A percentile compares a stretch with the other conserved stretches of the same genome.
Evolutionary conservation across 352 stramenopile species (phyloP).

Genomic region (Phytophthora europaea): DNA sequence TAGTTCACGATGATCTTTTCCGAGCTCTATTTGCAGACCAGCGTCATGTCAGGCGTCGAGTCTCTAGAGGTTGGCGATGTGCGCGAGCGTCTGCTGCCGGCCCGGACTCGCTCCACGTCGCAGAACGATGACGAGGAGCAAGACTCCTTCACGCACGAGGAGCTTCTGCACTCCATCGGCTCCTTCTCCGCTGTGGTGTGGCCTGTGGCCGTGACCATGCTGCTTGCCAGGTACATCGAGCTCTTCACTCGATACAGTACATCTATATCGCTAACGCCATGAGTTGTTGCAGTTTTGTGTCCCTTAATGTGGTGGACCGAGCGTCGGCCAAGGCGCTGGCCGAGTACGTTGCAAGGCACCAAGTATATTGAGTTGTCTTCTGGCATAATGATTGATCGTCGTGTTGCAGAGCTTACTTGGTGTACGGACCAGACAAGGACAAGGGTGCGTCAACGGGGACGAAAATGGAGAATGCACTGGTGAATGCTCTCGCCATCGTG

Average conservation of each 20-base stretch:
- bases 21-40: conserved; percentile 18
- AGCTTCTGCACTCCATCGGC: conserved; percentile 86
- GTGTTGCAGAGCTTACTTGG: conserved; percentile 73
- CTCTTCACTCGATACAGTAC: background rate
- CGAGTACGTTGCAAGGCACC: conserved; percentile 52
- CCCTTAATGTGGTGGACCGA: conserved; percentile 81
- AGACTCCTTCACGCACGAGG: conserved; percentile 77
- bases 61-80: conserved; percentile 41
- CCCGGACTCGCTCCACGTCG: conserved; percentile 13
- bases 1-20: conserved; percentile 26
- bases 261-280: conserved; percentile 7
- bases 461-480: conserved; percentile 77
- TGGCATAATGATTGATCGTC: background rate
- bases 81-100: conserved; percentile 56
- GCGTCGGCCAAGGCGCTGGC: conserved; percentile 77
- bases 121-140: conserved; percentile 37
- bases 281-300: conserved; percentile 69
- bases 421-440: conserved; percentile 76
- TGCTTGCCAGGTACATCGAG: conserved; percentile 71
- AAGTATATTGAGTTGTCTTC: background rate
- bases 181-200: conserved; percentile 88
- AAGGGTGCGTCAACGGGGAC: conserved; percentile 63
- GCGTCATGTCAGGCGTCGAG: conserved; percentile 32
- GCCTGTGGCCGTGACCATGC: conserved; percentile 84
- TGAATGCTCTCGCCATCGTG: conserved; percentile 93